phyloP scores from a whole-genome alignment of 495 filamentous ascomycete genomes.

The Immersiella caudata region DNA sequence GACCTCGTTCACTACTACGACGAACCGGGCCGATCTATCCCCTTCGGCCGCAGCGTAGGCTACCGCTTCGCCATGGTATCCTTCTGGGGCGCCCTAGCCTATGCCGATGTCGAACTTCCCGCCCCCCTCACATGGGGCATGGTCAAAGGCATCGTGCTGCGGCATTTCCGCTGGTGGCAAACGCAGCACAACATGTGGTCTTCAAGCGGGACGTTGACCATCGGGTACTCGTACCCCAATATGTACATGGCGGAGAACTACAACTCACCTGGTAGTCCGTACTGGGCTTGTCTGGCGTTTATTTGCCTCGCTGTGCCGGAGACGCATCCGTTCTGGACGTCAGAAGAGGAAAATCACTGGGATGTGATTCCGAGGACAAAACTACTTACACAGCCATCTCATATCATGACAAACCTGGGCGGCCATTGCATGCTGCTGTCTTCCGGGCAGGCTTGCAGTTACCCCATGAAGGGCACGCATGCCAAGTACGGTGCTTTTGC shows the following conservation, averaged over 20 bases:
- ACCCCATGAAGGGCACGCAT: constrained; percentile 76
- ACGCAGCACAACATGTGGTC: constrained; percentile 73
- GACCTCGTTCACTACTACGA: constrained; percentile 79
- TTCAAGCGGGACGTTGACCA: constrained; percentile 69
- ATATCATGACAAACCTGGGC: constrained; percentile 66
- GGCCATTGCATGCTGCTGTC: constrained; percentile 73
- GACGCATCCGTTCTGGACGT: constrained; percentile 75
- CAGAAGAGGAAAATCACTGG: constrained; percentile 63
- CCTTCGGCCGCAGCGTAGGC: constrained; percentile 75
- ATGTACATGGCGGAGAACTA: constrained; percentile 81
- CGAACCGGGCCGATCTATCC: constrained; percentile 62
- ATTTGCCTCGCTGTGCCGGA: constrained; percentile 68
- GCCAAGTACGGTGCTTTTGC: constrained; percentile 82
- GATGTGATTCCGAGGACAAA: constrained; percentile 55
- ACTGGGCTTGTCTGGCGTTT: constrained; percentile 80
- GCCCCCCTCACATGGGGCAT: constrained; percentile 73
- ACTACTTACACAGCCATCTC: constrained; percentile 65
- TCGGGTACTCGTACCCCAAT: constrained; percentile 78
- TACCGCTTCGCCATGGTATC: constrained; percentile 82
- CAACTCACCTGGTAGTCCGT: constrained; percentile 69
- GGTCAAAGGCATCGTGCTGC: constrained; percentile 72
- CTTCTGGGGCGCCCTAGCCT: constrained; percentile 78
- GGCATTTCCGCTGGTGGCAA: constrained; percentile 79
- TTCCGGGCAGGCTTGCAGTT: constrained; percentile 76
- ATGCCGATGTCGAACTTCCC: constrained; percentile 72